Evolutionary conservation across 129 eudicot species (phyloP), one percentile per base, ranked within the genome.

Genomic region (Artemisia tridentata): DNA sequence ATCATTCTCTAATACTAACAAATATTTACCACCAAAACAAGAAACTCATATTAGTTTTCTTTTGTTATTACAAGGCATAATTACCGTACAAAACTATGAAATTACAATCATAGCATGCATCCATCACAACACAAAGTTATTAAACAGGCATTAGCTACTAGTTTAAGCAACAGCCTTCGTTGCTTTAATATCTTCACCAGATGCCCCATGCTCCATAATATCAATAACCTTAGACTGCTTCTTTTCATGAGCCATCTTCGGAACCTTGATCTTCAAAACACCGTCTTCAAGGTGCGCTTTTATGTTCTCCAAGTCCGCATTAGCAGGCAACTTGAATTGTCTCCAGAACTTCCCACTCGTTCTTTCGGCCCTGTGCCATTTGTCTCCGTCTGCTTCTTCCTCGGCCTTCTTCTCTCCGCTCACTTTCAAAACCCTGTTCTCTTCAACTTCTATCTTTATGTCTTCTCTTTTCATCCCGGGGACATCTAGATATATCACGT

Each of bases 281-380:
- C 84, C 87, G 27, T 79, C 63, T 63, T 80, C 79, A 34, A 83
- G 74, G 25, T 63, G 68, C 3, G 83, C 88, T 19, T 3, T 49
- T 11, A 78, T 57, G 38, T 61, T 67, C 21, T 84, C 88, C 80
- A 84, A 2, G 15, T 81, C 75, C 2, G 75, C 88, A 53, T 81
- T 81, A 2, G 31, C 83, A 47, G 88, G 88, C 75, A 84, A 64
- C 52, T 81, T 59, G 15, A 84, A 84, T 50, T 77, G 85, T 69
- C 87, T 76, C 87, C 79, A 79, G 38, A 83, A 83, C 64, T 72
- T 79, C 0, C 41, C 41, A 34, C 41, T 34, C 9, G 41, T 34
- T 34, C 41, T 34, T 34, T 34, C 41, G 41, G 41, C 84, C 87
- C 84, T 53, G 20, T 83, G 87, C 87, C 87, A 83, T 31, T 72